A percentile compares a stretch with the other conserved stretches of the same genome.
phyloP scores from a whole-genome alignment of 2,329 filamentous ascomycete species.

The Huntiella abstrusa region DNA sequence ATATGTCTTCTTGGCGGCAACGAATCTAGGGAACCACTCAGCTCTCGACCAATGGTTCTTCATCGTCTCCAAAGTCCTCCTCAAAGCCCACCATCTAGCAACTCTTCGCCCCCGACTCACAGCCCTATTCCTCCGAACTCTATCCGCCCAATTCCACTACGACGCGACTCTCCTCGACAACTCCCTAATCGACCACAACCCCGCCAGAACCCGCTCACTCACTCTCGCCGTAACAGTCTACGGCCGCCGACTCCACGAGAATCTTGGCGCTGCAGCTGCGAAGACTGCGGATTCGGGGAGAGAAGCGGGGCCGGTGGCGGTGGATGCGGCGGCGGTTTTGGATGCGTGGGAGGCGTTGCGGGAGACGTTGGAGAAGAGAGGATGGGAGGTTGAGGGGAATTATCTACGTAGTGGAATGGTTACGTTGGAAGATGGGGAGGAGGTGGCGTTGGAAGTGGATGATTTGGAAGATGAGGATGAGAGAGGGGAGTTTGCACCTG shows the following conservation, averaged over 20 bases:
- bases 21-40: conserved; percentile 36
- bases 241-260: conserved; percentile 32
- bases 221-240: conserved; percentile 32
- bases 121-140: conserved; percentile 26
- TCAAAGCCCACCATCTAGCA: conserved; percentile 30
- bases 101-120: conserved; percentile 25
- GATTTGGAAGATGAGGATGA: conserved; percentile 36
- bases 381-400: conserved; percentile 36
- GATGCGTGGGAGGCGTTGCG: conserved; percentile 28
- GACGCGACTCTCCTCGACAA: conserved; percentile 29
- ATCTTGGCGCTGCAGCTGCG: conserved; percentile 17
- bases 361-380: conserved; percentile 28
- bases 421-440: conserved; percentile 34
- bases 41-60: conserved; percentile 46
- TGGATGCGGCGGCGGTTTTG: conserved; percentile 25
- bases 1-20: conserved; percentile 37
- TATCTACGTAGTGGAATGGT: conserved; percentile 29
- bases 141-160: conserved; percentile 37
- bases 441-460: conserved; percentile 27
- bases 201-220: conserved; percentile 20
- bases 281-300: conserved; percentile 12
- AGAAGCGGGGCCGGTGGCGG: conserved; percentile 12
- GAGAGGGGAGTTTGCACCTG: conserved; percentile 32
- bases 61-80: conserved; percentile 30
- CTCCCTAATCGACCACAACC: conserved; percentile 23